Evolutionary conservation across 805 yeast species (phyloP), one percentile per base, ranked within the genome.

Genomic region (Metschnikowia chrysomelidarum): DNA sequence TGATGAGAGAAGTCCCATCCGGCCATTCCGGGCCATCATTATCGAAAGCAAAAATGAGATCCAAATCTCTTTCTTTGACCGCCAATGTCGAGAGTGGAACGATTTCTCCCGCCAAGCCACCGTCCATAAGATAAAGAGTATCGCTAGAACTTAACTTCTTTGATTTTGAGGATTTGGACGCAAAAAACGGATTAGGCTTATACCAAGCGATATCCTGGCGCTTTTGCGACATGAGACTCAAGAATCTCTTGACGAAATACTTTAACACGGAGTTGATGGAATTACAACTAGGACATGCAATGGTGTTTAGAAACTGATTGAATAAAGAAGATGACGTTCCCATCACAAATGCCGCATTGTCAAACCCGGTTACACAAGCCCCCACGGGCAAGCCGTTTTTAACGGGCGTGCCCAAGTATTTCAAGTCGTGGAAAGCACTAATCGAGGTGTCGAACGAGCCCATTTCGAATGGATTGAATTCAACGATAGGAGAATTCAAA

Each of bases 281-380:
- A 19, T 41, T 36, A 42, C 70, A 64, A 10, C 50, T 47, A 9
- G 56, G 62, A 38, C 71, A 64, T 4, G 56, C 61, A 29, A 66
- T 48, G 2, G 67, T 57, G 36, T 59, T 48, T 30, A 62, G 51
- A 41, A 56, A 64, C 31, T 57, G 48, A 43, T 64, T 64, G 51
- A 66, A 66, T 34, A 66, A 53, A 4, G 70, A 59, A 4, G 68
- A 59, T 1, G 71, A 62, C 1, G 69, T 62, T 9, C 70, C 71
- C 24, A 64, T 40, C 5, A 66, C 51, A 40, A 53, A 65, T 2
- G 62, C 70, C 5, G 68, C 62, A 39, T 67, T 66, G 40, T 67
- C 72, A 37, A 56, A 62, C 1, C 70, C 70, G 12, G 41, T 36
- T 5, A 54, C 45, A 46, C 72, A 67, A 7, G 38, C 36, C 10